These are phyloP conservation scores for Cryphonectria carpinicola DNA, from an alignment of 2,329 filamentous ascomycete species.

Conservation along the genomic window DNA sequence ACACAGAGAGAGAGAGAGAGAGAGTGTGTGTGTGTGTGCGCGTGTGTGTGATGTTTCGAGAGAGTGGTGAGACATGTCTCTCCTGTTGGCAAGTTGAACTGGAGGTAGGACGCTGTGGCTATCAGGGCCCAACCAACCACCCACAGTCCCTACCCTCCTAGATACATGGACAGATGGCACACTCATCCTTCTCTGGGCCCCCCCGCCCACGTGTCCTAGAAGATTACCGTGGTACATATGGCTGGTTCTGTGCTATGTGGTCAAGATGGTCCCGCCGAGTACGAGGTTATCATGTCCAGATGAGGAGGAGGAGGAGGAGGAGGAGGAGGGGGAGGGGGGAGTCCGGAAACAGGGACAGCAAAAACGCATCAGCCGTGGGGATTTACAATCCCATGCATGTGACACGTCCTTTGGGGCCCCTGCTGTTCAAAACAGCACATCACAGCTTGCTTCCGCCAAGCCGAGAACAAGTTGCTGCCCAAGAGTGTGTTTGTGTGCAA, in stretches of 20 bases:
- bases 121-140: not conserved
- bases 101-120: not conserved
- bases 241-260: not conserved
- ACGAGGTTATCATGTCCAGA: not conserved
- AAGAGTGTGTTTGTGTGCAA: no score
- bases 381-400: no score
- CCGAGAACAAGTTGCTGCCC: no score
- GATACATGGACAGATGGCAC: not conserved
- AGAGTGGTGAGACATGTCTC: slow-evolving; percentile 10
- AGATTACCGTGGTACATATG: not conserved
- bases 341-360: not conserved
- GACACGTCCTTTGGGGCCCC: no score
- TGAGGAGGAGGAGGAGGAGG: not conserved
- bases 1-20: not conserved
- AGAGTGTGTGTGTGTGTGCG: no score
- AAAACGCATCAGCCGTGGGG: not conserved
- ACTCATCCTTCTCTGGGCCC: not conserved
- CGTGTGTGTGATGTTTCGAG: not conserved
- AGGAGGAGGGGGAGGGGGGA: no score
- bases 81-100: slow-evolving; percentile 14
- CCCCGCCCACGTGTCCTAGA: not conserved
- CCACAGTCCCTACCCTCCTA: not conserved
- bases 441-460: no score
- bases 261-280: not conserved
- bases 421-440: no score